Base-by-base conservation (phyloP, 2,329 filamentous ascomycete species). In the Ophiostoma sp. region DNA sequence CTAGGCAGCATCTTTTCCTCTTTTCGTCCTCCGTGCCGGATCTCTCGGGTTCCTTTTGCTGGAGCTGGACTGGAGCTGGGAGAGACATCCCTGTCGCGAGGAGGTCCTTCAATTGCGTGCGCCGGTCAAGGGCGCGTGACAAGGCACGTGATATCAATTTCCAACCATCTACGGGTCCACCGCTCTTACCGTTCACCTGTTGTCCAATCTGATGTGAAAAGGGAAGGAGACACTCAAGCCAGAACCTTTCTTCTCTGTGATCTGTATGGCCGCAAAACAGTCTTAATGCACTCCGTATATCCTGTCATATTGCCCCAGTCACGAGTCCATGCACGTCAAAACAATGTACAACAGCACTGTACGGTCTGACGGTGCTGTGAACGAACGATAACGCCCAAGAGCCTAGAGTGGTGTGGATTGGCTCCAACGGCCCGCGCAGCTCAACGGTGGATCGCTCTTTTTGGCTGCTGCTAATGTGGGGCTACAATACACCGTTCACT, bases 371-470 rank as follows among this genome's bases (percentile, higher is more conserved):
- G 25, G 25, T 17, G 28, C 9, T 15, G 9, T 31, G 31, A 39
- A 63, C 59, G 33, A 39, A 36, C 36, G 17, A 22, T 7, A 15
- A 52, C 48, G 5, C 48, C 17, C 22, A 28, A 31, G 5, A 15
- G 11, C 22, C 4, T 22, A 7, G 19, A 45, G n/a, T 15, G n/a
- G 64, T 12, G 25, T 33, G 64, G 64, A 69, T 55, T 36, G 61
- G 63, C 63, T 50, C 39, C 64, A 69, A 36, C 66, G 45, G 66
- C 66, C 28, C 45, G 28, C 7, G 64, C n/a, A n/a, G 45, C 63
- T 68, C 39, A 48, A 12, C 25, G 15, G 64, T 69, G 64, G 64
- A 50, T 69, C 42, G 22, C 22, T 28, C n/a, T n/a, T n/a, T n/a
- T n/a, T n/a, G n/a, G n/a, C n/a, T 15, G 15, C 15, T 69, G 25